Base-by-base conservation (phyloP, 2,329 filamentous ascomycete genomes). In the Capronia epimyces region DNA sequence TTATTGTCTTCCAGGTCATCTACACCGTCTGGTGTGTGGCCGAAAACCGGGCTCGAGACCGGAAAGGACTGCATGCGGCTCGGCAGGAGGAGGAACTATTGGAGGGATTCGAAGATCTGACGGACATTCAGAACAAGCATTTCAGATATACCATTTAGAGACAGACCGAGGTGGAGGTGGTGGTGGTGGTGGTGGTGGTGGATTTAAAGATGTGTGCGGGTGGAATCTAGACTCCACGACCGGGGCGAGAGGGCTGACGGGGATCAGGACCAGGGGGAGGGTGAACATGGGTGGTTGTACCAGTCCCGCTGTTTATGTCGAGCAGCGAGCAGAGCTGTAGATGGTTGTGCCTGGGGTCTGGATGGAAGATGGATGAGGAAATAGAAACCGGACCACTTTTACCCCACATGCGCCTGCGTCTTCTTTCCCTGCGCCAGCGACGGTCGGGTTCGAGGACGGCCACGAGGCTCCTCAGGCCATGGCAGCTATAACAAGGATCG, bases 81-180 rank as follows among this genome's bases (percentile, higher is more conserved):
- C 44, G 50, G 1, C 39, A 12, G 1, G 41, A 39, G 3, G 58
- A 56, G 12, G 55, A 62, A 44, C 18, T 57, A 16, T 21, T 58
- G 5, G 66, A 69, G 56, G 66, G 66, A 2, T 67, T 68, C 27
- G 66, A 65, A 22, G 66, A 69, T 51, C 49, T 67, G 60, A 69
- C 66, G 3, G 67, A 68, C 52, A 67, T 62, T 57, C 55, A 69
- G 58, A 65, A 66, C 13, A 62, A 62, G 56, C 55, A 67, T 55
- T 68, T 68, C 27, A 57, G 65, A 47, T 68, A 68, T 60, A 66
- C 64, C 22, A 57, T 67, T 50, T 68, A 39, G 2, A 13, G n/a
- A 21, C 29, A 20, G 20, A 21, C 3, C 16, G 39, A 12, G 22
- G 27, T 21, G 41, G 25, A 21, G 5, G 29, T 34, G 43, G 20